Evolutionary conservation across 805 yeast species (phyloP).

Genomic region (Clavispora fructus): DNA sequence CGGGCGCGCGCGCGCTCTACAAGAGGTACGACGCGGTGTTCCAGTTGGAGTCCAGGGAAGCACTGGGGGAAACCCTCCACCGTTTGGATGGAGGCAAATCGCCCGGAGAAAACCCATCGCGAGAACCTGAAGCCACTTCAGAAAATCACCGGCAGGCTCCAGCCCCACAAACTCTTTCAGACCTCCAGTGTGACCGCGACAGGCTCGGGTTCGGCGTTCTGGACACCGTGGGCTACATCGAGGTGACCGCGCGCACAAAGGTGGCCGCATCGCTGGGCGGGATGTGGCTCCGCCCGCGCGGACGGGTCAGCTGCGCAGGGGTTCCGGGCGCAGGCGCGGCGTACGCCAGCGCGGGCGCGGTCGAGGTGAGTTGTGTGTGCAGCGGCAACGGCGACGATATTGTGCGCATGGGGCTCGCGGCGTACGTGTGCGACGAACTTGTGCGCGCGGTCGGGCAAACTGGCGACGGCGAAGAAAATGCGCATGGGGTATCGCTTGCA

Average conservation of each 20-base stretch:
- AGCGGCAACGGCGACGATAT: conserved; percentile 59
- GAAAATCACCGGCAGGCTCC: too few relatives aligned
- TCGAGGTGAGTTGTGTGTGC: conserved; percentile 34
- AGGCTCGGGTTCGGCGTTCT: conserved; percentile 12
- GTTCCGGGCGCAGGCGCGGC: conserved; percentile 43
- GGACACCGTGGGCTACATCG: conserved; percentile 45
- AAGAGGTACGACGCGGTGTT: background rate
- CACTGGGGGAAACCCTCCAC: too few relatives aligned
- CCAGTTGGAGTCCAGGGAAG: background rate
- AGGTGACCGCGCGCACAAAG: conserved; percentile 12
- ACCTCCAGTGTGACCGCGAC: background rate
- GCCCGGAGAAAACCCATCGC: too few relatives aligned
- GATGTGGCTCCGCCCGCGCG: conserved; percentile 42
- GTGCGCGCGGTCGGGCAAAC: background rate
- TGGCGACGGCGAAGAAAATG: background rate
- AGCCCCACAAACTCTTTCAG: too few relatives aligned
- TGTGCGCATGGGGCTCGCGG: conserved; percentile 37
- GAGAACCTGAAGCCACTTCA: too few relatives aligned
- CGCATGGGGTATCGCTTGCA: background rate
- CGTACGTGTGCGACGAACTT: conserved; percentile 9
- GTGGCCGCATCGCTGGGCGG: conserved; percentile 51
- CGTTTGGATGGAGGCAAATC: too few relatives aligned
- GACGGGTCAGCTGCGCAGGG: conserved; percentile 53
- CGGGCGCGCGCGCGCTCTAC: background rate
- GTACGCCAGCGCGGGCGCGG: conserved; percentile 9